phyloP scores from a whole-genome alignment of 805 yeast species.

The Naumovozyma castellii region DNA sequence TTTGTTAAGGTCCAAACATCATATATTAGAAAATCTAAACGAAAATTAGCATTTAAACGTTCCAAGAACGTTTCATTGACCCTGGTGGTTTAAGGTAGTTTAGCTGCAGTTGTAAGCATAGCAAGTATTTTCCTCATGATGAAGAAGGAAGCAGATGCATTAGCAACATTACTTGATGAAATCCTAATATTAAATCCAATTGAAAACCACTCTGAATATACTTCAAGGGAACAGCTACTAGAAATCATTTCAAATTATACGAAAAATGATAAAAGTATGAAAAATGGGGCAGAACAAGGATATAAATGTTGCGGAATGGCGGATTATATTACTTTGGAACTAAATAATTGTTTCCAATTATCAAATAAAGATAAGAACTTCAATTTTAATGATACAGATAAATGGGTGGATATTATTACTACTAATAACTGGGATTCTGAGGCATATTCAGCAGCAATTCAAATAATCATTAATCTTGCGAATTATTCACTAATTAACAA shows the following conservation, averaged over 20 bases:
- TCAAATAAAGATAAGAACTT: slow-evolving; percentile 17
- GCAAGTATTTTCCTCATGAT: no score
- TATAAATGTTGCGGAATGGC: slow-evolving; percentile 8
- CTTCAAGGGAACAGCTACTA: background rate
- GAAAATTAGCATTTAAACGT: no score
- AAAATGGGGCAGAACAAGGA: background rate
- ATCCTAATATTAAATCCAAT: background rate
- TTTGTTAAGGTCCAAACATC: no score
- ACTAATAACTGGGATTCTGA: slow-evolving; percentile 3
- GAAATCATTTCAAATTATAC: background rate
- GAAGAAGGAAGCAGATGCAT: background rate
- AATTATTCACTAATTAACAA: slow-evolving; percentile 18
- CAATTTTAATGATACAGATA: slow-evolving; percentile 2
- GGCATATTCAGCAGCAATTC: slow-evolving; percentile 5
- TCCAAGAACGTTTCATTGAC: no score
- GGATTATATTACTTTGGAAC: slow-evolving; percentile 15
- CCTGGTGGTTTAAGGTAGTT: no score
- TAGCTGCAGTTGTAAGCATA: no score
- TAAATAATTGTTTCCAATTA: slow-evolving; percentile 11
- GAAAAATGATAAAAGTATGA: background rate
- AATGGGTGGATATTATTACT: slow-evolving; percentile 11
- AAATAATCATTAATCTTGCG: slow-evolving; percentile 18
- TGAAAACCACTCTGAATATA: background rate
- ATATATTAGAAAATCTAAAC: no score
- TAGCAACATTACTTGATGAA: background rate